phyloP scores from a whole-genome alignment of 2,329 filamentous ascomycete species.

The Neurospora sp. region DNA sequence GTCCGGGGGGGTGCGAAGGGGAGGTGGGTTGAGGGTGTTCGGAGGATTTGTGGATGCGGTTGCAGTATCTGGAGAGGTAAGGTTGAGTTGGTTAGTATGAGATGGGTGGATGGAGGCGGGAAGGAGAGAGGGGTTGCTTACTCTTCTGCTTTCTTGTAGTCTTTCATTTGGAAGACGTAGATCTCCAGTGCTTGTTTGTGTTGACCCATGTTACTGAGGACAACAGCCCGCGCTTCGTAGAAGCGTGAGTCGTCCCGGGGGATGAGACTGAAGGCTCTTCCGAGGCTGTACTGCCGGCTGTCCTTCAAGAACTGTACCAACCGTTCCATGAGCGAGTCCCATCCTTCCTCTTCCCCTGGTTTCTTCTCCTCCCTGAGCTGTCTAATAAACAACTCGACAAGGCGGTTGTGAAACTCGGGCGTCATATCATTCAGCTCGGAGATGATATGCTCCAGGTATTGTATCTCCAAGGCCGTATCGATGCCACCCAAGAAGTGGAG shows the following conservation, averaged over 20 bases:
- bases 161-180: slow-evolving; percentile 87
- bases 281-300: slow-evolving; percentile 72
- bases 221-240: slow-evolving; percentile 80
- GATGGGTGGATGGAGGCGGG: neutral
- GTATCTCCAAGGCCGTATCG: slow-evolving; percentile 60
- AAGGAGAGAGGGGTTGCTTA: slow-evolving; percentile 34
- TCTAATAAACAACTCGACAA: slow-evolving; percentile 62
- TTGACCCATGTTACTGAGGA: slow-evolving; percentile 88
- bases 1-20: slow-evolving; percentile 18
- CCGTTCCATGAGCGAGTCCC: slow-evolving; percentile 50
- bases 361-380: slow-evolving; percentile 35
- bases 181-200: slow-evolving; percentile 95
- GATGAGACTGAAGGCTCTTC: slow-evolving; percentile 65
- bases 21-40: slow-evolving; percentile 33
- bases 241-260: slow-evolving; percentile 76
- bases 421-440: slow-evolving; percentile 75
- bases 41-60: slow-evolving; percentile 59
- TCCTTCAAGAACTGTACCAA: slow-evolving; percentile 66
- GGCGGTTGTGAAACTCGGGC: slow-evolving; percentile 75
- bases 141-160: slow-evolving; percentile 88
- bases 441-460: slow-evolving; percentile 86
- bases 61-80: slow-evolving; percentile 60
- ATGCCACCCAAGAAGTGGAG: slow-evolving; percentile 63
- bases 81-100: neutral
- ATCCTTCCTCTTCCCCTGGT: slow-evolving; percentile 33